Base-by-base conservation (phyloP, 2,329 filamentous ascomycete species). In the Colletotrichum sp. region DNA sequence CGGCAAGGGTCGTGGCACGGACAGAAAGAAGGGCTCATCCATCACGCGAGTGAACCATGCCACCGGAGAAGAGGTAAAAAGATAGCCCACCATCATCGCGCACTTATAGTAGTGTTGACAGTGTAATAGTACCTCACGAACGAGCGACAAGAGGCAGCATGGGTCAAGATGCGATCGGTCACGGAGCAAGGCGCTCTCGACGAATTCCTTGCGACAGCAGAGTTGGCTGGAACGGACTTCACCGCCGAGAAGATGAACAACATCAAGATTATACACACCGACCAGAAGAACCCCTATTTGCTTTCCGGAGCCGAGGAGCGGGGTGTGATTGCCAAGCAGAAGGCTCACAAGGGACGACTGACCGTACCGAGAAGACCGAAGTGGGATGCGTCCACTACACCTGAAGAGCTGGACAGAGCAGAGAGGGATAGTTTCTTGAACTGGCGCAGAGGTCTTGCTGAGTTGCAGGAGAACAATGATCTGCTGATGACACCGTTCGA, bases 161-260 rank as follows among this genome's bases (percentile, higher is more conserved):
- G 96, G 96, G 95, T 99, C 83, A 99, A 99, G 90, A 99, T 99
- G 97, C 95, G 96, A 88, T 98, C 95, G 84, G 95, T 99, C 80
- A 99, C 97, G 7, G 95, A 99, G 88, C 97, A 99, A 86, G 96
- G 94, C 80, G 96, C 96, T 60, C 92, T 99, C 77, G 97, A 99
- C 85, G 97, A 99, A 85, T 99, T 99, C 85, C 89, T 99, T 78
- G 95, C 94, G 73, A 99, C 97, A 3, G 98, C 97, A 78, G 96
- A 99, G 87, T 89, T 99, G 80, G 97, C 97, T n/a, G 96, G 96
- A 79, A 99, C 97, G 79, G 97, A 99, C 84, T 99, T 99, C 86
- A 99, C 96, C 1, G 98, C 97, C 32, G 96, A 99, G 89, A 99
- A 99, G 90, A 95, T 98, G 92, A 99, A 96, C 87, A 99, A 98